A percentile compares a stretch with the other conserved stretches of the same genome.
Conservation (phyloP, 352 stramenopile species). For the Phytopythium helicoides region DNA sequence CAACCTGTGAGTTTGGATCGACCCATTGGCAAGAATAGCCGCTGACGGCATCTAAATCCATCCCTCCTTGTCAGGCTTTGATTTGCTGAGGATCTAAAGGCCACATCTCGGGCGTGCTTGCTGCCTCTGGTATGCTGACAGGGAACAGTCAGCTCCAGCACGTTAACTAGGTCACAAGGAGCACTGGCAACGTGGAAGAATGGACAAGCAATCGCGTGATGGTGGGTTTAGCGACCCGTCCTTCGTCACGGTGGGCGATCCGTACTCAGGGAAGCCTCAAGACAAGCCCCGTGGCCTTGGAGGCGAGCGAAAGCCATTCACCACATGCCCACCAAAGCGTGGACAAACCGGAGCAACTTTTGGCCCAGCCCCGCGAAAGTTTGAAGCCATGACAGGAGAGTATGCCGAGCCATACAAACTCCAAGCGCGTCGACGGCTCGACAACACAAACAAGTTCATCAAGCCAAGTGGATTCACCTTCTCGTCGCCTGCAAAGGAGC, state of each 20-base stretch:
- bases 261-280: constrained; percentile 25
- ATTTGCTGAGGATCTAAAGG: too few species aligned
- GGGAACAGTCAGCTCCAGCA: background rate
- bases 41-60: too few species aligned
- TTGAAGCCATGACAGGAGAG: constrained; percentile 52
- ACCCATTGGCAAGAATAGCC: too few species aligned
- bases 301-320: constrained; percentile 64
- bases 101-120: too few species aligned
- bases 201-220: constrained; percentile 55
- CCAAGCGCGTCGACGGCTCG: constrained; percentile 55
- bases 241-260: constrained; percentile 64
- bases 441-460: constrained; percentile 70
- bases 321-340: constrained; percentile 69
- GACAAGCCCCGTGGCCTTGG: constrained; percentile 47
- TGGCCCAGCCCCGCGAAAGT: constrained; percentile 59
- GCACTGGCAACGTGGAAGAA: background rate
- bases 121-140: too few species aligned
- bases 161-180: background rate
- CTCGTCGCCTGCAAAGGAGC: constrained; percentile 56
- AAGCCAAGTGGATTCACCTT: constrained; percentile 69
- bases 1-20: too few species aligned
- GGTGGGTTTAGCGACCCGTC: constrained; percentile 74
- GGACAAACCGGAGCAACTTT: constrained; percentile 59
- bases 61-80: too few species aligned
- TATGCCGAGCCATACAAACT: constrained; percentile 75